These are phyloP conservation scores for Talinum fruticosum DNA, from an alignment of 148 eudicot species.

Conservation along the genomic window DNA sequence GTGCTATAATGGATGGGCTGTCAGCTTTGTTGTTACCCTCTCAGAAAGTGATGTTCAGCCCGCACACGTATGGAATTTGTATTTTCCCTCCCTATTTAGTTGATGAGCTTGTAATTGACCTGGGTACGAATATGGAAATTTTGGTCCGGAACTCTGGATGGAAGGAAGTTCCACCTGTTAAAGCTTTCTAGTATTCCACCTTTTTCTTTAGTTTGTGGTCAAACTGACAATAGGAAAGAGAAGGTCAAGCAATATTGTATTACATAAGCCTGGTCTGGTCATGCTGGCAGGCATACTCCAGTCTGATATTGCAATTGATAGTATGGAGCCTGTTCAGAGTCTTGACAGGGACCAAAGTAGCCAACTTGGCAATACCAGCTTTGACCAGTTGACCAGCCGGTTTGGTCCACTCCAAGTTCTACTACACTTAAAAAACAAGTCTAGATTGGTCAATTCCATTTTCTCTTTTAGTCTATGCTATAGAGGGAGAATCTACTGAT, in stretches of 20 bases:
- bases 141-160: not conserved
- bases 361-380: not conserved
- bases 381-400: conserved; percentile 12
- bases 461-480: not conserved
- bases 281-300: not conserved
- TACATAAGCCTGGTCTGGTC: not conserved
- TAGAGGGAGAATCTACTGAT: not conserved
- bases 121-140: not conserved
- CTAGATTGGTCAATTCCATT: conserved; percentile 3
- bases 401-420: not conserved
- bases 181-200: not conserved
- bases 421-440: not conserved
- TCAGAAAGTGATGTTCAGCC: conserved; percentile 75
- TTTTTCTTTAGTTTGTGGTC: not conserved
- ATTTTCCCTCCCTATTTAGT: not conserved
- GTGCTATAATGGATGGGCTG: conserved; percentile 71
- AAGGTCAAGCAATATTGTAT: not conserved
- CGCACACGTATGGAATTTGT: conserved; percentile 55
- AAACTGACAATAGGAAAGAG: not conserved
- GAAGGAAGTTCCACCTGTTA: not conserved
- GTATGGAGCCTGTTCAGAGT: not conserved
- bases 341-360: not conserved
- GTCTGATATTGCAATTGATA: not conserved
- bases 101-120: not conserved
- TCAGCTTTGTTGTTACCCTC: conserved; percentile 85